Percentiles rank a stretch among this genome's conserved stretches.
Conservation (phyloP, 2,329 filamentous ascomycete genomes). For the Clarireedia sp. region DNA sequence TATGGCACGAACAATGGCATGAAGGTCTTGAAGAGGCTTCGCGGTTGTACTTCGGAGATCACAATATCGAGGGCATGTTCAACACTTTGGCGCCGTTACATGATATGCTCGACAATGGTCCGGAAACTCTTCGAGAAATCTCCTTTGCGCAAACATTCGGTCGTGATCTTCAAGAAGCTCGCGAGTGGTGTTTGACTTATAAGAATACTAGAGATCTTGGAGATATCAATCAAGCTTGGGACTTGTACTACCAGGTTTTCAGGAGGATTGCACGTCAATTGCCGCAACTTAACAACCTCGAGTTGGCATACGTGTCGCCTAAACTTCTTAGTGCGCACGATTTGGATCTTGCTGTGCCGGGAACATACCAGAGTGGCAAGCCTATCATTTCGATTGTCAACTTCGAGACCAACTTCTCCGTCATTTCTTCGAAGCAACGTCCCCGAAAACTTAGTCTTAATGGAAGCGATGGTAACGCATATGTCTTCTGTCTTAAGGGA, state of each 20-base stretch:
- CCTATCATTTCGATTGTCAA: slow-evolving; percentile 78
- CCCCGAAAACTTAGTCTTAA: slow-evolving; percentile 81
- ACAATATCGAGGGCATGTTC: slow-evolving; percentile 98
- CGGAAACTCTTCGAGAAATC: slow-evolving; percentile 88
- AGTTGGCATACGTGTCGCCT: slow-evolving; percentile 94
- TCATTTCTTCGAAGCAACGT: slow-evolving; percentile 95
- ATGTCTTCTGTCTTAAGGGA: slow-evolving; percentile 92
- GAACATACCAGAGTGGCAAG: slow-evolving; percentile 74
- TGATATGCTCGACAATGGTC: slow-evolving; percentile 80
- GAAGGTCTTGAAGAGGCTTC: slow-evolving; percentile 96
- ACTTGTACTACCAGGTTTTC: slow-evolving; percentile 98
- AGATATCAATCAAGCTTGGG: slow-evolving; percentile 97
- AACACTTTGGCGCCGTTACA: slow-evolving; percentile 82
- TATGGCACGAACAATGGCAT: slow-evolving; percentile 99
- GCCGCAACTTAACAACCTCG: slow-evolving; percentile 83
- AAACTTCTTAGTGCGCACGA: slow-evolving; percentile 79
- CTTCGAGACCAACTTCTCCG: slow-evolving; percentile 82
- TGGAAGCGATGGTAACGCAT: slow-evolving; percentile 81
- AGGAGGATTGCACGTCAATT: slow-evolving; percentile 88
- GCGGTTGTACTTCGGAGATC: slow-evolving; percentile 91
- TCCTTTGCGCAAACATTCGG: slow-evolving; percentile 98
- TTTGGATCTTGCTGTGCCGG: slow-evolving; percentile 89
- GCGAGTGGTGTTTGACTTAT: slow-evolving; percentile 93
- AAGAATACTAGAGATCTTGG: slow-evolving; percentile 81
- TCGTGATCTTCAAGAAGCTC: slow-evolving; percentile 86